Conservation (phyloP, 306 rosid species). For the Gleditsia sinensis region DNA sequence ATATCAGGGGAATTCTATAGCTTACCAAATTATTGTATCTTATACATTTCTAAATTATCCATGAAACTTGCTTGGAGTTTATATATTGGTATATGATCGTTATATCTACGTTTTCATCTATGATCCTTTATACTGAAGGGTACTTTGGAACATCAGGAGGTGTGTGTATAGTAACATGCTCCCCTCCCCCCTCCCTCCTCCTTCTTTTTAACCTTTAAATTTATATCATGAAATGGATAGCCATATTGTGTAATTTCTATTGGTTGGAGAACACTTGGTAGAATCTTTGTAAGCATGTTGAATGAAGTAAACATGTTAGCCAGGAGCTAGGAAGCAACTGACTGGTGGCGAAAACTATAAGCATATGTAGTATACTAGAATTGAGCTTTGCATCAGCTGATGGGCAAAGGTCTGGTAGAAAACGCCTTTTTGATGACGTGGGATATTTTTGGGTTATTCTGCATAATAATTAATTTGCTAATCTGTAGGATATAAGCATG, state of each 20-base stretch:
- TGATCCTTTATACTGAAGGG: not conserved
- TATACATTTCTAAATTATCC: not conserved
- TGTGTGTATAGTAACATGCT: not conserved
- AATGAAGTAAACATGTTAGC: not conserved
- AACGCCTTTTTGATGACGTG: not conserved
- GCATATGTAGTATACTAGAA: not conserved
- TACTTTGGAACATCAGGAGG: not conserved
- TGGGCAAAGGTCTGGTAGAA: not conserved
- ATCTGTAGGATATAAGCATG: not conserved
- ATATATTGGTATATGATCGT: not conserved
- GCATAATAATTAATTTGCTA: not conserved
- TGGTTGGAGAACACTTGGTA: not conserved
- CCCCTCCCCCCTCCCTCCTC: not conserved
- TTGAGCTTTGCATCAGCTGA: not conserved
- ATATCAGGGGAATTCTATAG: not conserved
- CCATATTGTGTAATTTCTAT: not conserved
- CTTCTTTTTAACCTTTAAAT: not conserved
- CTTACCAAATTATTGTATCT: slow-evolving; percentile 2
- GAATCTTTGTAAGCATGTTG: not conserved
- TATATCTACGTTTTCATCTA: not conserved
- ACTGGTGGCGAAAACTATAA: not conserved
- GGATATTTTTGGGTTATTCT: not conserved
- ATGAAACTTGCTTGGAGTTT: not conserved
- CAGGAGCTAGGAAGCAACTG: not conserved
- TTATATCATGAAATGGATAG: not conserved